Base-by-base conservation (phyloP, 805 yeast species). In the Starmerella floris region DNA sequence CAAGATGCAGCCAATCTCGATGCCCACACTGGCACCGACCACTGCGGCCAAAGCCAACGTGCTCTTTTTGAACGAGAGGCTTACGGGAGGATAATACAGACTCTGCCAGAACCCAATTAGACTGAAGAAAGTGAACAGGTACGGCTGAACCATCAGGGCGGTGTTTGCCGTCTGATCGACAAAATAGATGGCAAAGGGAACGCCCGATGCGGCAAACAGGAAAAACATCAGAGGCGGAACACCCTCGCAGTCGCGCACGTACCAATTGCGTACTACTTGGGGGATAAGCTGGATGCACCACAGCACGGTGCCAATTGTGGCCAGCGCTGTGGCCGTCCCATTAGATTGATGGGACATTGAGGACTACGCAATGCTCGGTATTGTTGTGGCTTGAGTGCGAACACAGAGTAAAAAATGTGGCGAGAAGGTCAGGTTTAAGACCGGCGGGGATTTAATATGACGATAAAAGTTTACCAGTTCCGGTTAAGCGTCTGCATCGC, bases 261-360 rank as follows among this genome's bases (percentile, higher is more conserved):
- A 67, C 63, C 72, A 85, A 57, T 88, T 87, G 57, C 76, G 68
- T 44, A 75, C 66, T 36, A 87, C 77, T 56, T 83, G 97, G 2
- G 96, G 96, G 1, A 85, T 68, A 50, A 88, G 64, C 62, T 88
- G 96, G 50, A 87, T 65, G 60, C 96, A 87, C 96, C 96, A 88
- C 44, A 82, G 70, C 2, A 87, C 76, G 0, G 97, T 88, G 5
- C 95, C 96, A 1, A 83, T 67, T 11, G 95, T 85, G 1, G 84
- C 95, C 42, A 84, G 67, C 16, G 82, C 54, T 5, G 56, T 51
- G 15, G 56, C 47, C 19, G 48, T 39, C 10, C 51, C 48, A 22
- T 27, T 23, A 11, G 22, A 35, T 15, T 31, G 27, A 9, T 30
- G 17, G 17, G 32, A 10, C 17, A 10, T n/a, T 30, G 6, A 13